These are phyloP conservation scores for Prunus mongolica DNA, from an alignment of 306 rosid genomes.

Conservation along the genomic window DNA sequence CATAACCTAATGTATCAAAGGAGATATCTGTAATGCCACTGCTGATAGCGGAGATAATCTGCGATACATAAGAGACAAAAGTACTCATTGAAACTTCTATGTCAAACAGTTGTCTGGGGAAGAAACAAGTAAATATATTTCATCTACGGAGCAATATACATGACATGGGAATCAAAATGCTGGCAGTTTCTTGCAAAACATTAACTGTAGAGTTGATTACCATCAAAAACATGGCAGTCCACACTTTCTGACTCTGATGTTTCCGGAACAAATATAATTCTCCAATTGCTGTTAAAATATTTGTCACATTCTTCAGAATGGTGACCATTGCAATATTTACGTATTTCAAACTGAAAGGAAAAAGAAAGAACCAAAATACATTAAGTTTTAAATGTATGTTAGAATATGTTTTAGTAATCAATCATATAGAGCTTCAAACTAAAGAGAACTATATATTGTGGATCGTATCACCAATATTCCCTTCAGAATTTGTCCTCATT, in stretches of 20 bases:
- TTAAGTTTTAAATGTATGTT: constrained; percentile 9
- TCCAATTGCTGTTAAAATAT: constrained; percentile 81
- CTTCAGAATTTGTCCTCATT: neutral
- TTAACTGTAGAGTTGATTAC: constrained; percentile 30
- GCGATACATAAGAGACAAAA: constrained; percentile 15
- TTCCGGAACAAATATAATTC: constrained; percentile 72
- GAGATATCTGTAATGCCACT: constrained; percentile 87
- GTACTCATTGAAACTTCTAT: neutral
- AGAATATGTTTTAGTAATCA: neutral
- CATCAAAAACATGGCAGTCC: constrained; percentile 89
- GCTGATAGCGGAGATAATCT: constrained; percentile 81
- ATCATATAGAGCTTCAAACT: neutral
- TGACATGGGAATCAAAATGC: neutral
- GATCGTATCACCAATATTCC: constrained; percentile 12
- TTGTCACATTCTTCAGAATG: constrained; percentile 85
- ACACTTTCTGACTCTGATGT: constrained; percentile 71
- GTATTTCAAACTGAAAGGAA: constrained; percentile 65
- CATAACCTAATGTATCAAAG: constrained; percentile 65
- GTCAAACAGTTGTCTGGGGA: neutral
- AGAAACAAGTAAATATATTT: neutral
- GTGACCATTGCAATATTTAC: constrained; percentile 97
- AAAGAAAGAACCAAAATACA: constrained; percentile 15
- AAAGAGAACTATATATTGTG: neutral
- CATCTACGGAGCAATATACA: neutral
- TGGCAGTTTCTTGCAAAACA: neutral